Evolutionary conservation across 192 early-diverging fungal species (phyloP).

Genomic region (Backusella morwellensis): DNA sequence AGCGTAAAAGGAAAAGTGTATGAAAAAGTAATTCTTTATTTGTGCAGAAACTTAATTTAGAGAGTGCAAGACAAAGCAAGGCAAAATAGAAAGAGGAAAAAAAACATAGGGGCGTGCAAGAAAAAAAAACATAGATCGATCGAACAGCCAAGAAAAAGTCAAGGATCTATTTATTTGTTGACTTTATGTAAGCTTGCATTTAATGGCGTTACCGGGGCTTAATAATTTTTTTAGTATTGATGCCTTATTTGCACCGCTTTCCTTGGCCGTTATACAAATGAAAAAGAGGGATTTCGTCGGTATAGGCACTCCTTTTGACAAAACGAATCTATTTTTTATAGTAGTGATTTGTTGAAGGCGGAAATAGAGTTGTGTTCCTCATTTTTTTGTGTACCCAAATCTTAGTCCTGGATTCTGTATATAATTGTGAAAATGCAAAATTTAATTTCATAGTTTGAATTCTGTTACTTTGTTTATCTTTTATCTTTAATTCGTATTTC

Average conservation of each 20-base stretch:
- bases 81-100: neutral
- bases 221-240: neutral
- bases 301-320: neutral
- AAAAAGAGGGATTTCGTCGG: neutral
- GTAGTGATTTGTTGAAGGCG: neutral
- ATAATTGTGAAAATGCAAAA: neutral
- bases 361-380: neutral
- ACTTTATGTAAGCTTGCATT: neutral
- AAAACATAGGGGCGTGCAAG: neutral
- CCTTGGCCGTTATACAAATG: neutral
- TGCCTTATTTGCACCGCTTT: neutral
- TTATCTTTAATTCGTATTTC: neutral
- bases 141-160: neutral
- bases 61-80: neutral
- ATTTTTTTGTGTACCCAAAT: neutral
- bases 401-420: neutral
- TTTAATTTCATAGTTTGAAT: neutral
- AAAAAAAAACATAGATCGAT: conserved; percentile 3
- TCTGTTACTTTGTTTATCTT: neutral
- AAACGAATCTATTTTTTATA: neutral
- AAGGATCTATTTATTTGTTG: neutral
- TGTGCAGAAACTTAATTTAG: neutral
- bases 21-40: neutral
- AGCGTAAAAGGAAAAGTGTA: neutral
- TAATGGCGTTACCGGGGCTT: neutral